phyloP scores from a whole-genome alignment of 306 rosid species.

The Hippophae rhamnoides region DNA sequence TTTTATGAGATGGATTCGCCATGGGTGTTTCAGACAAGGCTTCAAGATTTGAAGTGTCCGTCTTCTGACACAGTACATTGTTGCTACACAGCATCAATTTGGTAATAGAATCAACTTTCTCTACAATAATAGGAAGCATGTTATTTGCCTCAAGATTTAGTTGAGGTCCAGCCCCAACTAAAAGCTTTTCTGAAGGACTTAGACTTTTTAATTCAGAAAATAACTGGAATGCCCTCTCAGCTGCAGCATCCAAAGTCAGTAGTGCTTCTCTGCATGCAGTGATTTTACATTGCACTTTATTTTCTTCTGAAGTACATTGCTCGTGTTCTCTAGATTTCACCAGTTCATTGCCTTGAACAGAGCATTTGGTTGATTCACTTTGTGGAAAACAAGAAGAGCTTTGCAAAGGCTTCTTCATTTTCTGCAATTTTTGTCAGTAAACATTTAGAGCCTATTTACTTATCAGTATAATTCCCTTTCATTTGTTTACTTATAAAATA shows the following conservation, averaged over 20 bases:
- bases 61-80: constrained; percentile 20
- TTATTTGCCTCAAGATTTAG: constrained; percentile 36
- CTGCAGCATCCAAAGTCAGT: constrained; percentile 39
- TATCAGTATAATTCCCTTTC: constrained; percentile 3
- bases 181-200: constrained; percentile 23
- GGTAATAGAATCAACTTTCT: constrained; percentile 41
- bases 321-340: constrained; percentile 13
- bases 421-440: constrained; percentile 25
- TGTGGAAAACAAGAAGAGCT: constrained; percentile 3
- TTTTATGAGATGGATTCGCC: constrained; percentile 12
- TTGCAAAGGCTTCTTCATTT: constrained; percentile 21
- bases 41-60: constrained; percentile 15
- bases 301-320: constrained; percentile 14
- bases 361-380: constrained; percentile 13
- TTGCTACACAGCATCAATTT: constrained; percentile 33
- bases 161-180: constrained; percentile 24
- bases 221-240: constrained; percentile 32
- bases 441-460: constrained; percentile 1
- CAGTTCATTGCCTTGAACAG: constrained; percentile 10
- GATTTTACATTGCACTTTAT: constrained; percentile 25
- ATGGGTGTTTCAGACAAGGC: constrained; percentile 18
- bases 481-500: constrained; percentile 2
- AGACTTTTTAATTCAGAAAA: constrained; percentile 23
- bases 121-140: constrained; percentile 40
- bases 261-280: constrained; percentile 46